Conservation (phyloP, 345 rosid genomes). For the Crucihimalaya himalaica region DNA sequence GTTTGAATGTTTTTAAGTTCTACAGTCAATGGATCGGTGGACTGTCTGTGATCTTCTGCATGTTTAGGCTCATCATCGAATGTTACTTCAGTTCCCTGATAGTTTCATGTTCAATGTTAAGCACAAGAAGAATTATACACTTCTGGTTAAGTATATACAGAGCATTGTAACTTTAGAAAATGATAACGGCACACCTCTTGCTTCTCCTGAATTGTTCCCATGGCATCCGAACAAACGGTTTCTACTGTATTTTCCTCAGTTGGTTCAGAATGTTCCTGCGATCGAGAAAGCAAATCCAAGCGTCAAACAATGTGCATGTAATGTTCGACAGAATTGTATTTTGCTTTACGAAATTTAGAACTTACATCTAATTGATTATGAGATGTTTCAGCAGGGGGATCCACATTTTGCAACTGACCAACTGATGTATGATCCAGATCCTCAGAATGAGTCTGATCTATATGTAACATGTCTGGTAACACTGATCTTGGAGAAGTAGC, state of each 20-base stretch:
- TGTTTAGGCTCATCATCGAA: slow-evolving; percentile 23
- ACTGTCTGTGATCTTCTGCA: slow-evolving; percentile 16
- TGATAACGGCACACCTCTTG: slow-evolving; percentile 21
- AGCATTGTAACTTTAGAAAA: slow-evolving; percentile 10
- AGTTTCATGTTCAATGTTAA: slow-evolving; percentile 38
- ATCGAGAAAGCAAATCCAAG: not conserved
- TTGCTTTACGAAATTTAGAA: slow-evolving; percentile 13
- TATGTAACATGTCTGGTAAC: slow-evolving; percentile 36
- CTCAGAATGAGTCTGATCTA: slow-evolving; percentile 34
- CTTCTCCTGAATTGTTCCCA: slow-evolving; percentile 11
- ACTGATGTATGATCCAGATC: slow-evolving; percentile 28
- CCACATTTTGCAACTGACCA: slow-evolving; percentile 30
- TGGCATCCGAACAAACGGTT: not conserved
- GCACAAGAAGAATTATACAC: not conserved
- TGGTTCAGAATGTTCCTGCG: slow-evolving; percentile 21
- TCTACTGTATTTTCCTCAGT: slow-evolving; percentile 17
- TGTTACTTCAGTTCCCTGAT: slow-evolving; percentile 22
- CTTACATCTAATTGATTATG: slow-evolving; percentile 29
- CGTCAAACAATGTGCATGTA: slow-evolving; percentile 8
- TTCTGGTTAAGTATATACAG: slow-evolving; percentile 1
- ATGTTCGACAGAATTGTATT: not conserved
- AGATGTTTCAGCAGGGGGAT: slow-evolving; percentile 18
- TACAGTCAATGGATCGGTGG: slow-evolving; percentile 21
- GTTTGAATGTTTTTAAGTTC: slow-evolving; percentile 9
- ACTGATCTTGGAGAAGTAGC: slow-evolving; percentile 55